Evolutionary conservation across 2,329 filamentous ascomycete species (phyloP).

Genomic region (Xylariaceae sp.): DNA sequence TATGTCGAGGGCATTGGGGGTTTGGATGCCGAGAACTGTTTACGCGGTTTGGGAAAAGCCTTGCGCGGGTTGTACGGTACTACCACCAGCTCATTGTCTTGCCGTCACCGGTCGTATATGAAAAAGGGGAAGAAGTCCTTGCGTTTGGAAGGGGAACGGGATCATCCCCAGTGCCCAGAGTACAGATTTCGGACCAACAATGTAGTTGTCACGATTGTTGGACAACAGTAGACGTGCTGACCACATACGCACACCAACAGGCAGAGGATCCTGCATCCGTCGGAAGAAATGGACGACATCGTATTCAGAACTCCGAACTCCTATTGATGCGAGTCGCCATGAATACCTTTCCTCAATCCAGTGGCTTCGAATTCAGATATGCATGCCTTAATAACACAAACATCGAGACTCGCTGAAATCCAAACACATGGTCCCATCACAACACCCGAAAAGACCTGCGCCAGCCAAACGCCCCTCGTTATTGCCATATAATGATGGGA

Average conservation of each 20-base stretch:
- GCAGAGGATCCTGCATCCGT: background rate
- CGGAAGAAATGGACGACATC: background rate
- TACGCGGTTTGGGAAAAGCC: too few relatives aligned
- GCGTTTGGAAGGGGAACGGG: background rate
- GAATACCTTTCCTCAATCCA: background rate
- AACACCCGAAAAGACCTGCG: background rate
- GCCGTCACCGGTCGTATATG: background rate
- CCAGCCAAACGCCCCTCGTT: conserved; percentile 21
- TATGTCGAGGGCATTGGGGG: too few relatives aligned
- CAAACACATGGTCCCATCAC: conserved; percentile 4
- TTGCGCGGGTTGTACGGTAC: too few relatives aligned
- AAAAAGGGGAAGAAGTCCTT: background rate
- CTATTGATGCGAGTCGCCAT: background rate
- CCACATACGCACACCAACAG: background rate
- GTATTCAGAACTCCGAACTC: background rate
- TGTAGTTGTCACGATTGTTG: background rate
- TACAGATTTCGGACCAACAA: background rate
- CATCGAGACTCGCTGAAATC: conserved; percentile 4
- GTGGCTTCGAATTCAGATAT: background rate
- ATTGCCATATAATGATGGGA: conserved; percentile 11
- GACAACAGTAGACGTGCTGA: background rate
- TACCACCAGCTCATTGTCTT: too few relatives aligned
- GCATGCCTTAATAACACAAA: background rate
- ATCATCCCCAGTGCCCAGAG: background rate
- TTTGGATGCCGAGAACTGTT: too few relatives aligned